These are phyloP conservation scores for Parmelia sp. DNA, from an alignment of 495 filamentous ascomycete genomes.

Conservation along the genomic window DNA sequence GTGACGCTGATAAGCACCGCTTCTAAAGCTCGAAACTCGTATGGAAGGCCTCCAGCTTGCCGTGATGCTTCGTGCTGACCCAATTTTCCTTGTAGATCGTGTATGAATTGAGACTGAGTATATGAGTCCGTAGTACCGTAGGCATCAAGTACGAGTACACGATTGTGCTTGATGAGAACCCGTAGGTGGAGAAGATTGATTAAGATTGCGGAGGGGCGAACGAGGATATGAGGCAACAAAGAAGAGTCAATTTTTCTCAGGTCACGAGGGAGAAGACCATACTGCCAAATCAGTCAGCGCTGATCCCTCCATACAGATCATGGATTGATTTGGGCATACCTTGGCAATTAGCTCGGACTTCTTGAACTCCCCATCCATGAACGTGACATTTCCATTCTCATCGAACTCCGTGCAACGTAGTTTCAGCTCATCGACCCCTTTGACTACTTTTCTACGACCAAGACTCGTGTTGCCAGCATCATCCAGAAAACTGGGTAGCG, in stretches of 20 bases:
- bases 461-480: slow-evolving; percentile 45
- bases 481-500: slow-evolving; percentile 39
- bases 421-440: slow-evolving; percentile 70
- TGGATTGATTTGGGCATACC: slow-evolving; percentile 45
- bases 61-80: slow-evolving; percentile 45
- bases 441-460: slow-evolving; percentile 58
- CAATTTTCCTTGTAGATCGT: slow-evolving; percentile 68
- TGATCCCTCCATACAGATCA: background rate
- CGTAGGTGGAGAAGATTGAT: slow-evolving; percentile 92
- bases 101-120: slow-evolving; percentile 93
- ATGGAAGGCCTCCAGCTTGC: slow-evolving; percentile 49
- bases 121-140: slow-evolving; percentile 94
- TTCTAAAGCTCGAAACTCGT: slow-evolving; percentile 57
- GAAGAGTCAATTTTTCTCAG: slow-evolving; percentile 98
- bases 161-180: slow-evolving; percentile 87
- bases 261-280: slow-evolving; percentile 91
- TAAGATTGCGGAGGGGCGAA: slow-evolving; percentile 88
- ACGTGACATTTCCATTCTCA: slow-evolving; percentile 84
- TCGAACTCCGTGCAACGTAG: slow-evolving; percentile 94
- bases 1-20: slow-evolving; percentile 61
- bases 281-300: slow-evolving; percentile 48
- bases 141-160: slow-evolving; percentile 90
- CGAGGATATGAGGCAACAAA: slow-evolving; percentile 90
- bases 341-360: slow-evolving; percentile 95
- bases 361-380: slow-evolving; percentile 92